phyloP scores from a whole-genome alignment of 2,329 filamentous ascomycete genomes.

The Colletotrichum limetticola region DNA sequence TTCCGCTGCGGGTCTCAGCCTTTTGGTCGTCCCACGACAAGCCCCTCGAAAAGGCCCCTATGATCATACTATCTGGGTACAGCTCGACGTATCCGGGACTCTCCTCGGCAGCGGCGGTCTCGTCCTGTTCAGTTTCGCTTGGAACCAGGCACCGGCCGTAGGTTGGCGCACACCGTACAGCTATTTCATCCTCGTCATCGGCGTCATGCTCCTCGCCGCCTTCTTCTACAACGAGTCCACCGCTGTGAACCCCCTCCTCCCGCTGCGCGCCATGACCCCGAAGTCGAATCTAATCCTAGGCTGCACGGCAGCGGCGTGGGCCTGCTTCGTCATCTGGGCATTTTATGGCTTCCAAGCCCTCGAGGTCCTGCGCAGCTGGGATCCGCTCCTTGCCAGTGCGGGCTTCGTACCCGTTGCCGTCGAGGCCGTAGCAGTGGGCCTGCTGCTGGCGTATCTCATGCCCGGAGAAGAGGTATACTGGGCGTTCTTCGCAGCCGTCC shows the following conservation, averaged over 20 bases:
- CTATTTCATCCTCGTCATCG: conserved; percentile 50
- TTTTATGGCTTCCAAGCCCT: conserved; percentile 62
- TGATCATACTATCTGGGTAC: conserved; percentile 41
- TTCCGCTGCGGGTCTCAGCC: conserved; percentile 11
- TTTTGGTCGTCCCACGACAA: conserved; percentile 32
- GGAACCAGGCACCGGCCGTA: conserved; percentile 57
- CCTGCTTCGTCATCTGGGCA: conserved; percentile 62
- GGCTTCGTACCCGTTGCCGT: conserved; percentile 57
- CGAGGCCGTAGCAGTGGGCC: conserved; percentile 49
- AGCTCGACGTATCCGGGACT: conserved; percentile 47
- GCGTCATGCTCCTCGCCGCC: conserved; percentile 41
- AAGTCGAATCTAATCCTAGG: conserved; percentile 65
- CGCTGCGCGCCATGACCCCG: conserved; percentile 59
- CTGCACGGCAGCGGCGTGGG: conserved; percentile 64
- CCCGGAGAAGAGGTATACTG: conserved; percentile 38
- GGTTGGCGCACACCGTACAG: conserved; percentile 57
- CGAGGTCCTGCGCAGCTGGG: conserved; percentile 51
- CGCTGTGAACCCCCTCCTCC: conserved; percentile 64
- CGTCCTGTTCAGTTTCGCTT: conserved; percentile 61
- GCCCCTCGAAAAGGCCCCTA: background rate
- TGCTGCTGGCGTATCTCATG: conserved; percentile 56
- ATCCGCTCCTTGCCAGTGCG: conserved; percentile 54
- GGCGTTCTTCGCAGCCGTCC: conserved; percentile 48
- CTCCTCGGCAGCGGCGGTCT: conserved; percentile 50
- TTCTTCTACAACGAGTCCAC: conserved; percentile 48